Evolutionary conservation across 345 rosid species (phyloP), one percentile per base, ranked within the genome.

Genomic region (Citrus glauca): DNA sequence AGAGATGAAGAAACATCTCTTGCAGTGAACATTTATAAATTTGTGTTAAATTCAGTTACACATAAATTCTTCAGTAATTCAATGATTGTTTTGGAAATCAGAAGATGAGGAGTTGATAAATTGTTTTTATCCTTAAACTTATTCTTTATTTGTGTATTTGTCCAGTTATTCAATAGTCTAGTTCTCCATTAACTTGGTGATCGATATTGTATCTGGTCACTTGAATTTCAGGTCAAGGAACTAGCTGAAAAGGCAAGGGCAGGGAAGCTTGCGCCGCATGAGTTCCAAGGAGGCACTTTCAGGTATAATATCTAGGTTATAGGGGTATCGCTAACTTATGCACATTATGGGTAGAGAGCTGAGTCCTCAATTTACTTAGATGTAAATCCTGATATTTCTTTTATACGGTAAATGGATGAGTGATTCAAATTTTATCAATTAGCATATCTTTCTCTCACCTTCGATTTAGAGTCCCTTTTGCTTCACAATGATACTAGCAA

Each of bases 221-320:
- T 77, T 65, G 77, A 53, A 55, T 62, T 84, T 74, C 77, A 96
- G 99, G 92, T 94, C 72, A 94, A 93, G 89, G 95, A 92, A 87
- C 87, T 96, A 82, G 99, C 98, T 37, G 94, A 91, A 85, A 96
- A 90, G 82, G 98, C 99, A 16, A 90, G 98, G 79, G 67, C 88
- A 55, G 99, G 99, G 81, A 96, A 93, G 88, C 96, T 96, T 75
- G 84, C 86, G 27, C 99, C 99, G 38, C 81, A 90, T 33, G 97
- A 96, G 80, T 96, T 93, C 84, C 99, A 90, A 86, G 99, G 98
- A 85, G 99, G 99, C 85, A 87, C 99, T 73, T 96, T 96, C 87
- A 93, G 99, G 99, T 92, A 55, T 64, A 63, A 64, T 28, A 28
- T 33, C 16, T 50, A 17, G 37, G 50, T 32, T 6, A 25, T 32